A percentile compares a stretch with the other conserved stretches of the same genome.
These are phyloP conservation scores for Neolentinus lepideus DNA, from an alignment of 1,284 basidiomycete genomes.

Conservation along the genomic window DNA sequence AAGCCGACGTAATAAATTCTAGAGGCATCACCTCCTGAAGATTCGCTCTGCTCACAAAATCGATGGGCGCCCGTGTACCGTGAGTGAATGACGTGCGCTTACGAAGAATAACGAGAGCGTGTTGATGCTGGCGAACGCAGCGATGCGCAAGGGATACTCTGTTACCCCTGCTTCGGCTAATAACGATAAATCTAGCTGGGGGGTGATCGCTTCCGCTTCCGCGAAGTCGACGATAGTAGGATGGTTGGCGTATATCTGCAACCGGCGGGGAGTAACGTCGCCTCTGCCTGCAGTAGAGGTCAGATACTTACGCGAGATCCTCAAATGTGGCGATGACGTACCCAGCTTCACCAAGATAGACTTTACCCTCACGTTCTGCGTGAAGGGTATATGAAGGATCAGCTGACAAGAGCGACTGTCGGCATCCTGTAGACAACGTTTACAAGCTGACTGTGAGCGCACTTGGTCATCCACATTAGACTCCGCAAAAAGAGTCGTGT, in stretches of 20 bases:
- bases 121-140: conserved; percentile 69
- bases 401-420: conserved; percentile 35
- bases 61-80: neutral
- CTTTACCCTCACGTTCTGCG: conserved; percentile 66
- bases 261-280: conserved; percentile 55
- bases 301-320: neutral
- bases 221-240: conserved; percentile 69
- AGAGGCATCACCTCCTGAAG: conserved; percentile 54
- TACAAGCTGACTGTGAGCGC: conserved; percentile 10
- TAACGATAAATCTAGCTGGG: conserved; percentile 65
- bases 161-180: conserved; percentile 57
- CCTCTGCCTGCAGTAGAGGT: conserved; percentile 51
- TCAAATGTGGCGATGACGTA: conserved; percentile 20
- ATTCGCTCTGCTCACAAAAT: conserved; percentile 42
- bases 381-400: conserved; percentile 76
- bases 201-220: conserved; percentile 57
- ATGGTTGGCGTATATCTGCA: conserved; percentile 65
- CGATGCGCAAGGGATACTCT: conserved; percentile 72
- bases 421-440: conserved; percentile 3
- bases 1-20: conserved; percentile 77
- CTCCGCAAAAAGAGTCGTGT: conserved; percentile 54
- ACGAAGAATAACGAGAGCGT: conserved; percentile 76
- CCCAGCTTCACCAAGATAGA: conserved; percentile 71
- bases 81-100: conserved; percentile 22
- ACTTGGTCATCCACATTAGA: conserved; percentile 80